These are phyloP conservation scores for Mangifera indica DNA, from an alignment of 345 rosid genomes.

Conservation along the genomic window DNA sequence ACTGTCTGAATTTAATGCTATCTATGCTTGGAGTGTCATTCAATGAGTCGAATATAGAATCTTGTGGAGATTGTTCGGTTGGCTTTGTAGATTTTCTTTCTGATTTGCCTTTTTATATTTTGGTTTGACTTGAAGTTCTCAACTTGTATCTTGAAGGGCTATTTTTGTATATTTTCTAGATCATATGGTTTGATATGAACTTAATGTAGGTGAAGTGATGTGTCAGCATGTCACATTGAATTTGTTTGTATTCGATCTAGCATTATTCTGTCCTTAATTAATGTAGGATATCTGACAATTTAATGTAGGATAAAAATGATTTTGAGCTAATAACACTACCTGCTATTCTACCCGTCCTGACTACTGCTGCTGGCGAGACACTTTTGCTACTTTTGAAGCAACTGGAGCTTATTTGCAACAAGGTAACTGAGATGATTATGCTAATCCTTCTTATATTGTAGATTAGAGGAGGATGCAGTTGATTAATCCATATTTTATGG, in stretches of 20 bases:
- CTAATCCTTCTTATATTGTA: background rate
- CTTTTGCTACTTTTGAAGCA: constrained; percentile 81
- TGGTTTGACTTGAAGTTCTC: background rate
- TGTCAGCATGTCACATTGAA: background rate
- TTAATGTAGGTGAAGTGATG: background rate
- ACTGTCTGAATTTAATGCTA: background rate
- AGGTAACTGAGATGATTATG: too few species aligned
- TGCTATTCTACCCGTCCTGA: constrained; percentile 88
- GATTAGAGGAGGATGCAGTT: background rate
- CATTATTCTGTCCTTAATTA: background rate
- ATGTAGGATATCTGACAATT: constrained; percentile 16
- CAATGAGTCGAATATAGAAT: background rate
- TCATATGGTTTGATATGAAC: background rate
- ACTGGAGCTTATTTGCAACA: constrained; percentile 81
- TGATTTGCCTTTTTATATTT: background rate
- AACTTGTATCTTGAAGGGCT: too few species aligned
- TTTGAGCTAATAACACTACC: constrained; percentile 90
- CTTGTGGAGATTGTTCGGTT: background rate
- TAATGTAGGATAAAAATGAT: constrained; percentile 80
- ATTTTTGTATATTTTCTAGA: background rate
- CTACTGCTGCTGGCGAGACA: constrained; percentile 90
- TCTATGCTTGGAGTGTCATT: background rate
- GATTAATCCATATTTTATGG: background rate
- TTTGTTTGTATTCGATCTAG: background rate
- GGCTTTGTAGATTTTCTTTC: background rate